Evolutionary conservation across 768 basidiomycete species (phyloP).

Genomic region (Serendipita vermifera): DNA sequence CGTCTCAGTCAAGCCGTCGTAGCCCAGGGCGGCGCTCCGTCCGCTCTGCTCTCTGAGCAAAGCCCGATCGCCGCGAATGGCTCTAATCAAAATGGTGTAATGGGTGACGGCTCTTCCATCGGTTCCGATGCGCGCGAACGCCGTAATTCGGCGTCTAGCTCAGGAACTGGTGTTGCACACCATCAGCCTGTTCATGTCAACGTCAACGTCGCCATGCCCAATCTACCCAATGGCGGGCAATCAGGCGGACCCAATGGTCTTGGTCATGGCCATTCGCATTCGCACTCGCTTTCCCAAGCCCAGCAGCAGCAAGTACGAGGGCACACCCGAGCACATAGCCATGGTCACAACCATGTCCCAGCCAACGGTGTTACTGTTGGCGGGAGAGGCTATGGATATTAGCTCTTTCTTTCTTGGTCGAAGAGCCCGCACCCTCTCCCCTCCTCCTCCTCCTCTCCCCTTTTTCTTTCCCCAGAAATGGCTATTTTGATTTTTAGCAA

Average conservation of each 20-base stretch:
- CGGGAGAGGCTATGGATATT: constrained; percentile 5
- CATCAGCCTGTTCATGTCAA: constrained; percentile 2
- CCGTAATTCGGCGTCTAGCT: neutral
- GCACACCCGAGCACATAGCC: neutral
- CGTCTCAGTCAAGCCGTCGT: constrained; percentile 36
- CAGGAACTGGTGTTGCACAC: neutral
- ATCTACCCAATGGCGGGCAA: neutral
- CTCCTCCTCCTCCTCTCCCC: no score
- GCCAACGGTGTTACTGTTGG: constrained; percentile 1
- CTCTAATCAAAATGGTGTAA: neutral
- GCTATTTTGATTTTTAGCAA: no score
- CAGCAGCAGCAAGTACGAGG: neutral
- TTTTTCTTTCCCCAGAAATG: neutral
- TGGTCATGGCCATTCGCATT: neutral
- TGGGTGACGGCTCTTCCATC: no score
- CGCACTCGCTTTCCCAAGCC: neutral
- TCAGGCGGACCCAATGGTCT: neutral
- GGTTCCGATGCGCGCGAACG: neutral
- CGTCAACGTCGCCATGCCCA: neutral
- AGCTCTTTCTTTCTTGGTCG: no score
- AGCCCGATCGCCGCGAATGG: neutral
- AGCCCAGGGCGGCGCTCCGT: neutral
- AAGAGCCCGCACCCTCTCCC: no score
- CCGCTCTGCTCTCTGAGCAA: neutral
- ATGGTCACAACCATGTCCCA: neutral